Conservation (phyloP, 805 yeast species). For the Ogataea thermomethanolica region DNA sequence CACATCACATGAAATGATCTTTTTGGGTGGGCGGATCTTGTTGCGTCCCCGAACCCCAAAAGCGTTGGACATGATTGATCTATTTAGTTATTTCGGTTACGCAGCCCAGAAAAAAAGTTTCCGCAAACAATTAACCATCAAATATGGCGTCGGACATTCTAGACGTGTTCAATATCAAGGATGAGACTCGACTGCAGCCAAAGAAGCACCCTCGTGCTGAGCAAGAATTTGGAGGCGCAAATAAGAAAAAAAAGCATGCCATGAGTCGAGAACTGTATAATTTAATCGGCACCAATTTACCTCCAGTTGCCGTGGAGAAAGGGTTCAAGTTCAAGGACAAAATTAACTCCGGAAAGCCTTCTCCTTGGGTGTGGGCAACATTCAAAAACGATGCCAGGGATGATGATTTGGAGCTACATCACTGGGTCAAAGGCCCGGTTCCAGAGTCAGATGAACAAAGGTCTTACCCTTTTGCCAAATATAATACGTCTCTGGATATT, state of each 20-base stretch:
- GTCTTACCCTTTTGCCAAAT: constrained; percentile 71
- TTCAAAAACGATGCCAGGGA: constrained; percentile 55
- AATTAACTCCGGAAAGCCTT: constrained; percentile 57
- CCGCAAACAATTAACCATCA: constrained; percentile 3
- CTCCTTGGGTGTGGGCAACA: constrained; percentile 75
- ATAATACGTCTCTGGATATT: constrained; percentile 61
- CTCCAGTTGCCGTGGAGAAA: constrained; percentile 65
- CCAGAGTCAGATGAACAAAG: constrained; percentile 34
- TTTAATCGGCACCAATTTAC: constrained; percentile 86
- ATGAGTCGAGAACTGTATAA: constrained; percentile 88
- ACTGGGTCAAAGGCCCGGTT: constrained; percentile 76
- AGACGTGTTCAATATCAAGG: constrained; percentile 70
- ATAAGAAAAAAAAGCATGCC: constrained; percentile 46
- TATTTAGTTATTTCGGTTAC: constrained; percentile 6
- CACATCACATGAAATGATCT: constrained; percentile 37
- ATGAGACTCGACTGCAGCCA: constrained; percentile 36
- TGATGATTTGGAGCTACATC: constrained; percentile 55
- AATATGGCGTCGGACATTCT: constrained; percentile 55
- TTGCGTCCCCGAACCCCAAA: constrained; percentile 32
- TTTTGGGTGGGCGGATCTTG: constrained; percentile 66
- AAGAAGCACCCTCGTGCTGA: constrained; percentile 22
- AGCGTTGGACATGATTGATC: constrained; percentile 8
- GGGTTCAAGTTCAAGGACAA: constrained; percentile 58
- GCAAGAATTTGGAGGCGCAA: constrained; percentile 23
- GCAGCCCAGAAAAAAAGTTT: constrained; percentile 13